Conservation (phyloP, 257 asterid genomes). For the Rhazya stricta region DNA sequence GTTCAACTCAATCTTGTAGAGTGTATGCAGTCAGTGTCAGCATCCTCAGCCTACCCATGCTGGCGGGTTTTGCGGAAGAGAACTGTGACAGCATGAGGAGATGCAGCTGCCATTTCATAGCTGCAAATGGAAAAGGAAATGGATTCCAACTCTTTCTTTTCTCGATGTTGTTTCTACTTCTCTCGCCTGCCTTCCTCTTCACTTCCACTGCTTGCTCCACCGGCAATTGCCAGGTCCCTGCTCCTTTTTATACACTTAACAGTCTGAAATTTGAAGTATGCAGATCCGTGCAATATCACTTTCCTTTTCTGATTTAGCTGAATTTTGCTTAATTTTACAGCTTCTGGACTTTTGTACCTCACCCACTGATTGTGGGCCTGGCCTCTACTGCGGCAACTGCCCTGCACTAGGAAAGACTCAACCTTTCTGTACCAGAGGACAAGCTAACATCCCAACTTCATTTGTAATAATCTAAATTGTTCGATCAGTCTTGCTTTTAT, state of each 20-base stretch:
- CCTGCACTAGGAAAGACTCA: slow-evolving; percentile 65
- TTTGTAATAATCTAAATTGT: slow-evolving; percentile 33
- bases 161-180: slow-evolving; percentile 9
- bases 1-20: neutral
- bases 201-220: slow-evolving; percentile 50
- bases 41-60: slow-evolving; percentile 21
- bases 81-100: slow-evolving; percentile 27
- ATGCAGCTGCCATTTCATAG: slow-evolving; percentile 6
- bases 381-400: slow-evolving; percentile 88
- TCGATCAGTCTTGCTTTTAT: neutral
- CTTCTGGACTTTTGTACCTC: slow-evolving; percentile 65
- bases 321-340: slow-evolving; percentile 41
- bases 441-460: slow-evolving; percentile 67
- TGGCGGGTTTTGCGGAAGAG: slow-evolving; percentile 36
- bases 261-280: neutral
- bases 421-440: slow-evolving; percentile 85
- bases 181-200: slow-evolving; percentile 31
- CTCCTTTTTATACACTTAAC: neutral
- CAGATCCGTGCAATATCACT: slow-evolving; percentile 27
- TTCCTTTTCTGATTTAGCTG: slow-evolving; percentile 18
- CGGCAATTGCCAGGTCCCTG: slow-evolving; percentile 66
- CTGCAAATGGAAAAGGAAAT: neutral
- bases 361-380: slow-evolving; percentile 67
- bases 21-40: neutral
- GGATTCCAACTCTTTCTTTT: slow-evolving; percentile 9